These are phyloP conservation scores for Pythium aristosporum DNA, from an alignment of 352 stramenopile species.

Conservation along the genomic window DNA sequence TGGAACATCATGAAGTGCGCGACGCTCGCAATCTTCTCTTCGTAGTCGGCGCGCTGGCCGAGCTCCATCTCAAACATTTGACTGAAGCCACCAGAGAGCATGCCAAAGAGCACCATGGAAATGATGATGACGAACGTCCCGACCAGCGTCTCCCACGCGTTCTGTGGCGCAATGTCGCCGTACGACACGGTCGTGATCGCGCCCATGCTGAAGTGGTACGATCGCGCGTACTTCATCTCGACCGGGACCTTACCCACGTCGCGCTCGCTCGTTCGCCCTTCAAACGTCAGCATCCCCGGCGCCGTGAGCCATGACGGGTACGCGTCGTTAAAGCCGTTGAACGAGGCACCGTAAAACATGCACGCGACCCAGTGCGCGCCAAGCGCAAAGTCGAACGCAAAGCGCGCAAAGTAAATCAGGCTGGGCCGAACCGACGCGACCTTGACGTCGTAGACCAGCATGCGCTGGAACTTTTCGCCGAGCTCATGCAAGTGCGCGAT, in stretches of 20 bases:
- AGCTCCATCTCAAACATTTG: conserved; percentile 49
- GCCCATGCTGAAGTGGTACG: conserved; percentile 69
- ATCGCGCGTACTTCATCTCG: conserved; percentile 45
- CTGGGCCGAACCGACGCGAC: conserved; percentile 17
- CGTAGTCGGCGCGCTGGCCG: conserved; percentile 54
- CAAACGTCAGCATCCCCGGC: conserved; percentile 50
- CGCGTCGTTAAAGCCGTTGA: conserved; percentile 3
- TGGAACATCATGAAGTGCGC: conserved; percentile 67
- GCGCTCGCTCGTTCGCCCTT: conserved; percentile 24
- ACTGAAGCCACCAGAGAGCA: conserved; percentile 73
- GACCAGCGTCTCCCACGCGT: conserved; percentile 52
- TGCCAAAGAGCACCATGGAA: conserved; percentile 62
- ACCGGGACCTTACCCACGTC: conserved; percentile 21
- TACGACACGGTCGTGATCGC: conserved; percentile 75
- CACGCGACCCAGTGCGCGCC: conserved; percentile 31
- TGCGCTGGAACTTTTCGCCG: conserved; percentile 43
- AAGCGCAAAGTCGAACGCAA: conserved; percentile 34
- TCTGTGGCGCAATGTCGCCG: conserved; percentile 62
- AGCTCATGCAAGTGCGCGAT: conserved; percentile 51
- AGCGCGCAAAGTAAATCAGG: conserved; percentile 36
- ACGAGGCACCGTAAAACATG: conserved; percentile 24
- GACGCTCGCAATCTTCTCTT: conserved; percentile 58
- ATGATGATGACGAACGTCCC: conserved; percentile 63
- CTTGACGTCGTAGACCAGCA: conserved; percentile 57
- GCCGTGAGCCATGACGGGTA: conserved; percentile 26